A percentile compares a stretch with the other conserved stretches of the same genome.
phyloP scores from a whole-genome alignment of 106 monocot species.

The Dioscorea alata region DNA sequence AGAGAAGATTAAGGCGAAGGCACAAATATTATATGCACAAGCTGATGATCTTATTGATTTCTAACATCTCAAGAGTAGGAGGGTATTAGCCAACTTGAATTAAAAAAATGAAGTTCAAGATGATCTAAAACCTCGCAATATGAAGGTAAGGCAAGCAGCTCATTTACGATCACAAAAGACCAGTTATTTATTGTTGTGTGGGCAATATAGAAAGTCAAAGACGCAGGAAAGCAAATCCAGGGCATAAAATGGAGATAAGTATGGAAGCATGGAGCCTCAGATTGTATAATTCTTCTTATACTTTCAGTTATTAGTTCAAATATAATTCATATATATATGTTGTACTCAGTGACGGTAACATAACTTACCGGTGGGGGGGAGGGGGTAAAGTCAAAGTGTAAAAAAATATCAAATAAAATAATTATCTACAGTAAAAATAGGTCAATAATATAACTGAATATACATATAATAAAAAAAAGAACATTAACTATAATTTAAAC shows the following conservation, averaged over 20 bases:
- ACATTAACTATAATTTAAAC: too few species aligned
- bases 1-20: slow-evolving; percentile 73
- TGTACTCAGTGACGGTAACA: too few species aligned
- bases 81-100: slow-evolving; percentile 88
- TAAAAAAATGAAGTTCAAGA: slow-evolving; percentile 93
- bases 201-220: slow-evolving; percentile 27
- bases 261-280: background rate
- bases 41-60: slow-evolving; percentile 98
- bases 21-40: slow-evolving; percentile 76
- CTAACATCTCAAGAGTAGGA: slow-evolving; percentile 90
- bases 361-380: too few species aligned
- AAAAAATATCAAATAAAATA: too few species aligned
- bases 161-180: slow-evolving; percentile 23
- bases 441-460: too few species aligned
- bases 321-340: too few species aligned
- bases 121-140: slow-evolving; percentile 88
- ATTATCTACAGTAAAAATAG: too few species aligned
- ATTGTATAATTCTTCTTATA: slow-evolving; percentile 1
- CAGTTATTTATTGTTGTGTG: slow-evolving; percentile 25
- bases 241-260: background rate
- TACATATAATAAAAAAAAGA: too few species aligned
- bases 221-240: slow-evolving; percentile 14
- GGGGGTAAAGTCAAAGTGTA: too few species aligned
- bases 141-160: slow-evolving; percentile 39
- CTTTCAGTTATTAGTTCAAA: background rate